These are phyloP conservation scores for Obba rivulosa DNA, from an alignment of 768 basidiomycete species.

Conservation along the genomic window DNA sequence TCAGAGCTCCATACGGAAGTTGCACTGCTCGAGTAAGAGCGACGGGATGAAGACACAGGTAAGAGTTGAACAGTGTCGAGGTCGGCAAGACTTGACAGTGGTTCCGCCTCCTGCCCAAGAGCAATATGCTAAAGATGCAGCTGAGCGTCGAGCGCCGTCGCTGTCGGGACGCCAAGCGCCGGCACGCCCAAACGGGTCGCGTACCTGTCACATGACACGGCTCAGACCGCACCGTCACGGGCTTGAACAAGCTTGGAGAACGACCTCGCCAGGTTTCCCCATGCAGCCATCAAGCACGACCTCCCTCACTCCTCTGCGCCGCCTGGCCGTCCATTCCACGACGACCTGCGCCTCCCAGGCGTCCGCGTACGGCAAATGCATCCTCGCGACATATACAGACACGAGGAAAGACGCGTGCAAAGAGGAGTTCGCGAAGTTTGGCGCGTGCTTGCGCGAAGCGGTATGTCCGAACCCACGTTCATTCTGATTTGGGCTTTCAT, in stretches of 20 bases:
- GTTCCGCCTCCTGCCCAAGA: no score
- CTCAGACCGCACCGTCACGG: neutral
- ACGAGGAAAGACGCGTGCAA: slow-evolving; percentile 80
- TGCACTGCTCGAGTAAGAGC: neutral
- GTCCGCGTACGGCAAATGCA: slow-evolving; percentile 81
- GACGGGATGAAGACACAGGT: no score
- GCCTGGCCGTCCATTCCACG: slow-evolving; percentile 67
- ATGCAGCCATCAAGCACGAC: slow-evolving; percentile 22
- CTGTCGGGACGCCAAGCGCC: neutral
- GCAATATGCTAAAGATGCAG: no score
- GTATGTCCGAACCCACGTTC: slow-evolving; percentile 39
- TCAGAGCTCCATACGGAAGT: neutral
- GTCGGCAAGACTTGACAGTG: no score
- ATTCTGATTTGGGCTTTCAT: neutral
- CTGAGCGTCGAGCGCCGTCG: neutral
- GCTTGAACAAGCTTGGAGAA: neutral
- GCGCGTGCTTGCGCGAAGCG: slow-evolving; percentile 70
- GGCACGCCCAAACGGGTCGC: neutral
- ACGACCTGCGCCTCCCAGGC: slow-evolving; percentile 71
- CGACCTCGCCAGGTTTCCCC: neutral
- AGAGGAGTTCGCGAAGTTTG: slow-evolving; percentile 80
- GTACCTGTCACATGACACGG: neutral
- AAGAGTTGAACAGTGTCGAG: no score
- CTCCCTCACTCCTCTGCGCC: slow-evolving; percentile 46
- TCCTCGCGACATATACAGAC: slow-evolving; percentile 77